Conservation (phyloP, 2,329 filamentous ascomycete species). For the Fusarium irregulare region DNA sequence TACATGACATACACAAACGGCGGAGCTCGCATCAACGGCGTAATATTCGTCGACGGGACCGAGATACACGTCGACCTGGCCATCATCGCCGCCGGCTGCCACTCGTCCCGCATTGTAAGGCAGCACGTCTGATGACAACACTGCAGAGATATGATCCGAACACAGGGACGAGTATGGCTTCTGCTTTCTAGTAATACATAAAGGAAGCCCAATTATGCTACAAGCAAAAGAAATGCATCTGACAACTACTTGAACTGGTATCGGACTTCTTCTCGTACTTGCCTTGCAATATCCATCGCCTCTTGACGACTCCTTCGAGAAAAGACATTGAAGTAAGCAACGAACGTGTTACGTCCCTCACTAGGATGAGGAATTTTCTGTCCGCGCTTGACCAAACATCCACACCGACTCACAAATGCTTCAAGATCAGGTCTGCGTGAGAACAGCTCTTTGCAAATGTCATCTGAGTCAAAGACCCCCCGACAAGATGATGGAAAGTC, state of each 20-base stretch:
- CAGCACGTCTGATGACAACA: not conserved
- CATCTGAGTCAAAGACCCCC: conserved; percentile 29
- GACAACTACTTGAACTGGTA: conserved; percentile 3
- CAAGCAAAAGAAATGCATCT: not conserved
- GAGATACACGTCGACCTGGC: not conserved
- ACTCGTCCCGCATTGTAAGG: not conserved
- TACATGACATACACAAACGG: not conserved
- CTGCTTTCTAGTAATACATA: not conserved
- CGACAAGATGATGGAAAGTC: conserved; percentile 3
- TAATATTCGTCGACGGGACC: not conserved
- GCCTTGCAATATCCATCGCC: conserved; percentile 7
- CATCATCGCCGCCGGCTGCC: not conserved
- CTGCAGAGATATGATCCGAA: not conserved
- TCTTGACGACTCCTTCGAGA: conserved; percentile 7
- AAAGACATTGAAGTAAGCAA: conserved; percentile 16
- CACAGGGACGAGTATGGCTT: not conserved
- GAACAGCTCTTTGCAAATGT: conserved; percentile 16
- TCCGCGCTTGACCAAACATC: conserved; percentile 4
- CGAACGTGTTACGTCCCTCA: conserved; percentile 10
- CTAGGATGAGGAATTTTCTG: conserved; percentile 7
- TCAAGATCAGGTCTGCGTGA: conserved; percentile 6
- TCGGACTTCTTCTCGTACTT: conserved; percentile 1
- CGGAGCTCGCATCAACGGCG: not conserved
- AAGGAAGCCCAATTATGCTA: not conserved
- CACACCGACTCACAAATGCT: conserved; percentile 4